Evolutionary conservation across 2,329 filamentous ascomycete genomes (phyloP).

Genomic region (Teratosphaeria zuluensis): DNA sequence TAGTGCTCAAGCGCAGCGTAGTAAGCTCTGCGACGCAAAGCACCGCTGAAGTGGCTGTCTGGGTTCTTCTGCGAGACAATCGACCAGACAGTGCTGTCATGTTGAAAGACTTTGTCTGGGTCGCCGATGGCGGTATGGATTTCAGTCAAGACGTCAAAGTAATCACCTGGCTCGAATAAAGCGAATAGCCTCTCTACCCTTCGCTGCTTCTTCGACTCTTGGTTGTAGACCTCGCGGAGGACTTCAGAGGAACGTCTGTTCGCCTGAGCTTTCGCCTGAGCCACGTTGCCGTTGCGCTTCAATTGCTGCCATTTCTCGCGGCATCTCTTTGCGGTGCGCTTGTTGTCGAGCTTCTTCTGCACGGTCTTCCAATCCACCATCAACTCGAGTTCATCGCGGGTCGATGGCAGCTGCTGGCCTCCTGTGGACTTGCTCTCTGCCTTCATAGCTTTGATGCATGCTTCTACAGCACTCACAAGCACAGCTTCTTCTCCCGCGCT

Average conservation of each 20-base stretch:
- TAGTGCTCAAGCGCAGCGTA: slow-evolving; percentile 19
- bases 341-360: slow-evolving; percentile 51
- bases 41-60: slow-evolving; percentile 17
- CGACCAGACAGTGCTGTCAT: slow-evolving; percentile 30
- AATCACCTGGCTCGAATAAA: slow-evolving; percentile 33
- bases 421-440: background rate
- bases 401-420: slow-evolving; percentile 18
- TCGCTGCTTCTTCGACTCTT: slow-evolving; percentile 8
- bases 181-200: slow-evolving; percentile 14
- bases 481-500: slow-evolving; percentile 48
- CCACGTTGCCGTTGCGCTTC: slow-evolving; percentile 15
- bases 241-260: background rate
- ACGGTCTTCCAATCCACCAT: slow-evolving; percentile 58
- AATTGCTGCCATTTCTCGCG: slow-evolving; percentile 55
- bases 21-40: slow-evolving; percentile 19
- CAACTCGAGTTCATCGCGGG: slow-evolving; percentile 39
- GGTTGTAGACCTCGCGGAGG: slow-evolving; percentile 5
- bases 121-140: slow-evolving; percentile 18
- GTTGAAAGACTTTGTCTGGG: slow-evolving; percentile 12
- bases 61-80: slow-evolving; percentile 17
- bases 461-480: slow-evolving; percentile 44
- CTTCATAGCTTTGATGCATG: slow-evolving; percentile 43
- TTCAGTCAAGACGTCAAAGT: slow-evolving; percentile 31
- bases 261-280: slow-evolving; percentile 2
- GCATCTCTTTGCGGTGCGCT: slow-evolving; percentile 58